Evolutionary conservation across 2,329 filamentous ascomycete species (phyloP).

Genomic region (Ustulina deusta): DNA sequence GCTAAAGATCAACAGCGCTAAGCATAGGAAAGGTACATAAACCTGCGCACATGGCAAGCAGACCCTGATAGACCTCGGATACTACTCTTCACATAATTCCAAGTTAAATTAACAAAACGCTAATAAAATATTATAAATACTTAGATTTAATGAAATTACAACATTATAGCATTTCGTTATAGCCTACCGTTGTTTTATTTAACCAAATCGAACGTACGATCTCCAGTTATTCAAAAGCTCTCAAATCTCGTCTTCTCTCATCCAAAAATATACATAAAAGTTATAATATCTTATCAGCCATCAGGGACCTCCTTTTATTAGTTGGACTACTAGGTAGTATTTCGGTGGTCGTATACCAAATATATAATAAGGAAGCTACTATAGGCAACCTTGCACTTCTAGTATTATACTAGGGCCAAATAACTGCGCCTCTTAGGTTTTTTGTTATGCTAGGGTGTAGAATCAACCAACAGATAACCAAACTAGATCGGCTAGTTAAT

Average conservation of each 20-base stretch:
- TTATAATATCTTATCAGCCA: background rate
- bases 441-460: background rate
- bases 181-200: too few species aligned
- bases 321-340: background rate
- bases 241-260: background rate
- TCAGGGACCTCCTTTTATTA: background rate
- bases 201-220: background rate
- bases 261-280: background rate
- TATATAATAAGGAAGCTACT: background rate
- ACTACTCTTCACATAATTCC: too few species aligned
- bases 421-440: slow-evolving; percentile 2
- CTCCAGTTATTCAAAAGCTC: background rate
- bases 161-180: too few species aligned
- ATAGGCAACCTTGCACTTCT: background rate
- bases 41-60: too few species aligned
- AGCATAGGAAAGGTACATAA: too few species aligned
- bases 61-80: too few species aligned
- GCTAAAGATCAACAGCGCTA: too few species aligned
- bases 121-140: background rate
- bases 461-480: slow-evolving; percentile 1
- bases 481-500: background rate
- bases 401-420: background rate
- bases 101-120: too few species aligned
- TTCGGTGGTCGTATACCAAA: background rate
- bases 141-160: too few species aligned